Evolutionary conservation across 2,329 filamentous ascomycete species (phyloP), one percentile per base, ranked within the genome.

Genomic region (Cercospora zeina): DNA sequence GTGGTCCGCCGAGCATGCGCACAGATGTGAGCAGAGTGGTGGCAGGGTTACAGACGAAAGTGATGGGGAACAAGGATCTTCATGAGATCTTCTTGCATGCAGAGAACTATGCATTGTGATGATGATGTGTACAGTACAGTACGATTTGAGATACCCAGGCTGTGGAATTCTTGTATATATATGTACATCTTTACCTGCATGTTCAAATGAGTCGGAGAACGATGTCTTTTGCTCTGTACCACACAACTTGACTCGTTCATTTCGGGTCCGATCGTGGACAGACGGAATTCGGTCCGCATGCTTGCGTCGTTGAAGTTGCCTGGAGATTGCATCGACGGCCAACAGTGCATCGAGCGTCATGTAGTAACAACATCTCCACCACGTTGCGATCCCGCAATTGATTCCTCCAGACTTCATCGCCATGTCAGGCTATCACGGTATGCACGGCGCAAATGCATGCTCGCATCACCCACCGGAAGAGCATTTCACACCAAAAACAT

Each of bases 1-100:
- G 93, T 72, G 93, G 93, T 0, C 93, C 93, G 16, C 86, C 91
- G 1, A 82, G 86, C 61, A 96, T 97, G 92, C 81, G 93, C 66
- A 86, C 93, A 11, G 91, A 92, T 68, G 93, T 97, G 14, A 88
- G 90, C n/a, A 90, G 86, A 68, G 89, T 90, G 0, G 91, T 96
- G 24, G 93, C 93, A 2, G 80, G 84, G 62, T 78, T 97, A 70
- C 93, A 97, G 81, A 85, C 85, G 27, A 86, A 88, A 54, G 92
- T 91, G 89, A 63, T 59, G 24, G 87, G 84, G 5, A 88, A 91
- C 69, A 85, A 87, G 34, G 83, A 84, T 69, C 84, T 89, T 51
- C 93, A 97, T 73, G 93, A 97, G 82, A 89, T 97, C 59, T 97
- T 93, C 75, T 77, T 97, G 75, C 93, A 97, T 79, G 90, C 93